Base-by-base conservation (phyloP, 345 rosid species). In the Geranium rotundifolium region DNA sequence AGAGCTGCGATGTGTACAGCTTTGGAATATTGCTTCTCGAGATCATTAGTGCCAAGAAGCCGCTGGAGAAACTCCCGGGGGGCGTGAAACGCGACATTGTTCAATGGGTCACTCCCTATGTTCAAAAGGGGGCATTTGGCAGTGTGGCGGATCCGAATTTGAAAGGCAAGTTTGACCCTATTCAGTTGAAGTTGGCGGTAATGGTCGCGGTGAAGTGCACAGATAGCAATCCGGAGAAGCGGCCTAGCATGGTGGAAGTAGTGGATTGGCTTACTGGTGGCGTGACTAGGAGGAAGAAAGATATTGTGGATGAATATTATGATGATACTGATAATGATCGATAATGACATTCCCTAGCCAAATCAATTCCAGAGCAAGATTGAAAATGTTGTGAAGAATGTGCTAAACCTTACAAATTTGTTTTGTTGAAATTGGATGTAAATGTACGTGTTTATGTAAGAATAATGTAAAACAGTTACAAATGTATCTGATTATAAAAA, bases 1-100 rank as follows among this genome's bases (percentile, higher is more conserved):
- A 84, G 41, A 76, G 80, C 13, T 86, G 89, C 39, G 92, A 86
- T 41, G 89, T 84, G 8, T 84, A 80, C 15, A 86, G 92, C 63
- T 86, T 82, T n/a, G 92, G 89, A 1, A 78, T 86, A 59, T 41
- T 86, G 18, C 81, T 86, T 4, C 31, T 86, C 0, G 89, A 84
- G 60, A 77, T 84, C 59, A 69, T 86, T 18, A 86, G 85, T 23
- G 85, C 75, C 0, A 84, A 39, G 61, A 82, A 79, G 56, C 92
- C 87, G 10, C 54, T 84, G 54, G 82, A 86, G 74, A 84, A 84
- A 58, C 85, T 82, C 30, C 70, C 78, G 0, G 79, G 84, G 0
- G 89, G 92, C 1, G 72, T 72, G 39, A 82, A 76, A 54, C 82
- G 85, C 0, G 84, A 82, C 57, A 84, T 86, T 5, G 75, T 84